Percentiles rank a stretch among this genome's conserved stretches.
These are phyloP conservation scores for Posidonia oceanica DNA, from an alignment of 116 monocot genomes.

Conservation along the genomic window DNA sequence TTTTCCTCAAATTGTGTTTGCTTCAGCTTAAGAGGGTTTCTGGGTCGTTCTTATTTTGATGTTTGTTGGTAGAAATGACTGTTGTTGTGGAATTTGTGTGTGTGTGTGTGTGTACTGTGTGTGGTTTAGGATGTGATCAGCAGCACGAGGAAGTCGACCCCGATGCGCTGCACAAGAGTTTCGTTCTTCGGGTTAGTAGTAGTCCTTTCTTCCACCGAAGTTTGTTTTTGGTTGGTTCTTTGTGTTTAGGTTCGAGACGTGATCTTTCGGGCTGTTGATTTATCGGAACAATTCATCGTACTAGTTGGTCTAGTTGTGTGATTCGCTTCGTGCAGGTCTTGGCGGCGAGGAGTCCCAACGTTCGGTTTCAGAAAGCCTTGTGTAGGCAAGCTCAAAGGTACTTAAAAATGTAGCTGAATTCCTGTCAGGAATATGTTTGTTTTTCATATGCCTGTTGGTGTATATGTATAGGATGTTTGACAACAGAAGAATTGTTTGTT, in stretches of 20 bases:
- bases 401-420: background rate
- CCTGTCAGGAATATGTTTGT: background rate
- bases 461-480: background rate
- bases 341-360: conserved; percentile 81
- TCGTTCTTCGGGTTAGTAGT: conserved; percentile 51
- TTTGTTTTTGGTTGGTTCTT: too few species aligned
- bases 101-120: background rate
- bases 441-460: background rate
- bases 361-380: conserved; percentile 36
- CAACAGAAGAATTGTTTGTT: background rate
- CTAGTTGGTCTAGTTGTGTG: too few species aligned
- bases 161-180: conserved; percentile 52
- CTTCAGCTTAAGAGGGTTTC: too few species aligned
- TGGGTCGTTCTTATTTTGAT: too few species aligned
- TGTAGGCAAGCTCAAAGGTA: conserved; percentile 28
- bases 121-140: conserved; percentile 60
- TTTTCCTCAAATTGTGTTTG: too few species aligned
- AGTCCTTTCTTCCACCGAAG: too few species aligned
- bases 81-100: background rate
- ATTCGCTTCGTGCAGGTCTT: conserved; percentile 37
- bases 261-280: too few species aligned
- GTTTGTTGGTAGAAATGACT: too few species aligned
- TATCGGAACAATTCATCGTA: too few species aligned
- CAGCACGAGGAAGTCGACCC: conserved; percentile 73
- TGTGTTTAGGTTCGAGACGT: too few species aligned